These are phyloP conservation scores for Neoboletus brunneissimus DNA, from an alignment of 768 basidiomycete species.

Conservation along the genomic window DNA sequence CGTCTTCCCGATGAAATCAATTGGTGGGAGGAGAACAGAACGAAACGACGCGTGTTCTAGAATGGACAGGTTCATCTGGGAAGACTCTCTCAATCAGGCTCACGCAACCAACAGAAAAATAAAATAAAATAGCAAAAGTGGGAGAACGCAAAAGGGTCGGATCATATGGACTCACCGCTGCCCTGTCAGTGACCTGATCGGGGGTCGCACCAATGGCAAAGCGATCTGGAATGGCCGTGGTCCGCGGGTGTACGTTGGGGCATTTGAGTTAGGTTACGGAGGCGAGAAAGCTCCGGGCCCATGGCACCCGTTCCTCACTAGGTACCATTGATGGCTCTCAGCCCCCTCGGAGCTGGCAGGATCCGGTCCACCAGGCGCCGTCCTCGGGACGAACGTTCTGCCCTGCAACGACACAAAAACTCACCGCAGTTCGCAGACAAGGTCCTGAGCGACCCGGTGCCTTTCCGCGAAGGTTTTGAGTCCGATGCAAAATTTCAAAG, in stretches of 20 bases:
- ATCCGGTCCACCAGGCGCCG: not conserved
- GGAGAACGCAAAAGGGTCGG: not conserved
- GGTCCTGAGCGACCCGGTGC: not conserved
- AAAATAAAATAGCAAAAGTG: not conserved
- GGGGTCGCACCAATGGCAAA: not conserved
- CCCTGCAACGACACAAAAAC: not conserved
- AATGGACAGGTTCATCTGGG: not conserved
- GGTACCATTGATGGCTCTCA: not conserved
- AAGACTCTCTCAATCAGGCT: not conserved
- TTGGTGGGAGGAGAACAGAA: not conserved
- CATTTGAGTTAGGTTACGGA: not conserved
- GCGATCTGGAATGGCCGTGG: not conserved
- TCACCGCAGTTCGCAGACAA: not conserved
- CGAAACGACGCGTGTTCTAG: not conserved
- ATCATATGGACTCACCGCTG: not conserved
- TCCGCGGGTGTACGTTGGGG: not conserved
- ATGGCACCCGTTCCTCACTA: not conserved
- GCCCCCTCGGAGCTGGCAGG: not conserved
- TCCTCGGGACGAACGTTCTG: not conserved
- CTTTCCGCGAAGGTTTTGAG: slow-evolving; percentile 24
- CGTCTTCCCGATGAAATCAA: not conserved
- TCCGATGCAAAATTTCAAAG: slow-evolving; percentile 15
- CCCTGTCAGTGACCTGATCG: not conserved
- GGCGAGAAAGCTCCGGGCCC: not conserved
- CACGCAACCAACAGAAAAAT: not conserved